phyloP scores from a whole-genome alignment of 116 monocot species.

The Papilionanthe hybrid region DNA sequence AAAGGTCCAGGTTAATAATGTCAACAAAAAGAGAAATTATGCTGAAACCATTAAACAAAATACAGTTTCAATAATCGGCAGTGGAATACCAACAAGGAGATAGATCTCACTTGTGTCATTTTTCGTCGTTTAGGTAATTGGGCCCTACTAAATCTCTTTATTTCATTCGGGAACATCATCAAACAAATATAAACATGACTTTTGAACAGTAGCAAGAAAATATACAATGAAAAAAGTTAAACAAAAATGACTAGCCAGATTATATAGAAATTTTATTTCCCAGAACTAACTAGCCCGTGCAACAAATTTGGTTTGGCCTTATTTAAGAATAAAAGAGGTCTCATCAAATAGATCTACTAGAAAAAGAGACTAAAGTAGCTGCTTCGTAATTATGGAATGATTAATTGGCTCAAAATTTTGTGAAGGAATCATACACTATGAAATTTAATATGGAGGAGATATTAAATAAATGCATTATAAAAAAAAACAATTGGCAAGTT shows the following conservation, averaged over 20 bases:
- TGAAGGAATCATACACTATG: too few relatives aligned
- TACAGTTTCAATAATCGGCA: too few relatives aligned
- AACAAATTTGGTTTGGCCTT: background rate
- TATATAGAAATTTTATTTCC: background rate
- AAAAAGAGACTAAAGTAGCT: background rate
- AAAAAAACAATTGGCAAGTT: background rate
- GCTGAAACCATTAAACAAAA: too few relatives aligned
- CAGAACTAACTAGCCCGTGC: background rate
- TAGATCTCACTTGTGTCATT: too few relatives aligned
- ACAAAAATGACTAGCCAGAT: background rate
- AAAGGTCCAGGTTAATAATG: too few relatives aligned
- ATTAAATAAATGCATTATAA: background rate
- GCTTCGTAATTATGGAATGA: background rate
- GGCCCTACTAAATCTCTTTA: background rate
- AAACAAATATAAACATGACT: background rate
- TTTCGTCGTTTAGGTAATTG: too few relatives aligned
- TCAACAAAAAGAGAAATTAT: too few relatives aligned
- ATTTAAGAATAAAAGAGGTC: background rate
- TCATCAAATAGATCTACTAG: background rate
- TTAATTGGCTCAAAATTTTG: background rate
- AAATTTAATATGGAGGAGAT: background rate
- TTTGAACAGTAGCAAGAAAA: background rate
- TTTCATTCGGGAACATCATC: background rate
- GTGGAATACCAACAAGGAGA: too few relatives aligned
- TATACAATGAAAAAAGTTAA: background rate